A percentile compares a stretch with the other conserved stretches of the same genome.
These are phyloP conservation scores for Cinchona pubescens DNA, from an alignment of 257 asterid genomes.

Conservation along the genomic window DNA sequence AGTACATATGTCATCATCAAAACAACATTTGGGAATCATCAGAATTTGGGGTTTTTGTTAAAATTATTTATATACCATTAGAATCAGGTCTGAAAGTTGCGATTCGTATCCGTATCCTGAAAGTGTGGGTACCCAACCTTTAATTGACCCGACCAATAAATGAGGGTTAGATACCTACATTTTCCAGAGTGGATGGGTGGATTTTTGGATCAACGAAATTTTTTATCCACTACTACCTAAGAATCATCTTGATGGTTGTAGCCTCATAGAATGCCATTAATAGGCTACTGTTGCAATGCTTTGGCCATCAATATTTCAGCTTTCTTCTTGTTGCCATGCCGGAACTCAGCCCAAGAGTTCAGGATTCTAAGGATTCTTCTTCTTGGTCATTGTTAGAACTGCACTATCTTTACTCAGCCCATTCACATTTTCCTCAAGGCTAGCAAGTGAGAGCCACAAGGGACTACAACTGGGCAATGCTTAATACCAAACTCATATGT, in stretches of 20 bases:
- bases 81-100: too few species aligned
- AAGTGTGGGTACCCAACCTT: too few species aligned
- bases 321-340: slow-evolving; percentile 76
- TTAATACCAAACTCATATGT: slow-evolving; percentile 63
- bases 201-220: too few species aligned
- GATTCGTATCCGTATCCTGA: too few species aligned
- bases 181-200: too few species aligned
- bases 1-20: too few species aligned
- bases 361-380: slow-evolving; percentile 73
- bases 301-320: slow-evolving; percentile 81
- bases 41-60: too few species aligned
- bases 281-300: slow-evolving; percentile 88
- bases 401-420: slow-evolving; percentile 82
- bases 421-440: slow-evolving; percentile 66
- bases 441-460: slow-evolving; percentile 82
- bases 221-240: too few species aligned
- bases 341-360: slow-evolving; percentile 71
- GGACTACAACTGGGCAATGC: slow-evolving; percentile 68
- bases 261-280: slow-evolving; percentile 84
- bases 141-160: too few species aligned
- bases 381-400: slow-evolving; percentile 72
- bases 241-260: slow-evolving; percentile 67
- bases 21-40: too few species aligned
- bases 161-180: too few species aligned
- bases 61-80: too few species aligned